Evolutionary conservation across 106 monocot genomes (phyloP).

Genomic region (Apostasia ramifera): DNA sequence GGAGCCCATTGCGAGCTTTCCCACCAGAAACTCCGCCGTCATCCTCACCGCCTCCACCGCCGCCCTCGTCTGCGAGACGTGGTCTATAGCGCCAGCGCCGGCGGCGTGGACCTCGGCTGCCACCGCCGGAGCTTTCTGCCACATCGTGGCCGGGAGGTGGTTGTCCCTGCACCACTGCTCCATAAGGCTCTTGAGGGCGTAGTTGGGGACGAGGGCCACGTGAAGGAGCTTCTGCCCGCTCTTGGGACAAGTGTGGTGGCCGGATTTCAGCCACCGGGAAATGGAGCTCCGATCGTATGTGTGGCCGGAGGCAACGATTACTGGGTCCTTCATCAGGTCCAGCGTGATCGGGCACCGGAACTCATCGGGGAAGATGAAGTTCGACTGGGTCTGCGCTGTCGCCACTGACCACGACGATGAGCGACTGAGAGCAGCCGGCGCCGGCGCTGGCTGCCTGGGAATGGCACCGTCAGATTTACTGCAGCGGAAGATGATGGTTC

Average conservation of each 20-base stretch:
- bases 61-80: slow-evolving; percentile 22
- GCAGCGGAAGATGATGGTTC: neutral
- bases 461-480: neutral
- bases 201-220: slow-evolving; percentile 47
- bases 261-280: slow-evolving; percentile 46
- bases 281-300: slow-evolving; percentile 54
- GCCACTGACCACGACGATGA: slow-evolving; percentile 14
- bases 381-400: neutral
- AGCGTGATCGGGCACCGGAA: slow-evolving; percentile 51
- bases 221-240: slow-evolving; percentile 46
- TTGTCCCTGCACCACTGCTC: slow-evolving; percentile 42
- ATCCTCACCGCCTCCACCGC: slow-evolving; percentile 36
- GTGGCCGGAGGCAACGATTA: slow-evolving; percentile 43
- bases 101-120: neutral
- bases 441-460: neutral
- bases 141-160: slow-evolving; percentile 12
- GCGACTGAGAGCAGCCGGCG: slow-evolving; percentile 1
- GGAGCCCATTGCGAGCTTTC: slow-evolving; percentile 45
- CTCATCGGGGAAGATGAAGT: slow-evolving; percentile 33
- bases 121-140: neutral
- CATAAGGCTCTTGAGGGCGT: slow-evolving; percentile 39
- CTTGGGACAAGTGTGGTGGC: slow-evolving; percentile 49
- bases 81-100: slow-evolving; percentile 9
- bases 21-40: slow-evolving; percentile 51
- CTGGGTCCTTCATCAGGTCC: slow-evolving; percentile 47